Evolutionary conservation across 345 rosid genomes (phyloP).

Genomic region (Excoecaria agallocha): DNA sequence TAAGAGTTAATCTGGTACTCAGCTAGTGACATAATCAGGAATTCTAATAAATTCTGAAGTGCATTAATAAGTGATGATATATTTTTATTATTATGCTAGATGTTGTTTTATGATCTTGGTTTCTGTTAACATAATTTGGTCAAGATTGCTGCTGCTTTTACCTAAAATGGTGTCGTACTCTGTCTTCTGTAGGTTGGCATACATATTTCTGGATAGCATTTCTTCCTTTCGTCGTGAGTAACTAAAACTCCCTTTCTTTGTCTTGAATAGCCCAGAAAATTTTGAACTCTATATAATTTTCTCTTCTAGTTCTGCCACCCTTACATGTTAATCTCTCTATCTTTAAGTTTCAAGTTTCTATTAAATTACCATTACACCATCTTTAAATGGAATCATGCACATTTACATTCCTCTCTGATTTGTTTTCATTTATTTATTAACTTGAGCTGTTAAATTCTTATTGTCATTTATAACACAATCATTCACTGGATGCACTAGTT

Average conservation of each 20-base stretch:
- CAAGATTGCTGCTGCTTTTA: background rate
- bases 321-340: too few species aligned
- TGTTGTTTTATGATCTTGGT: background rate
- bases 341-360: background rate
- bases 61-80: background rate
- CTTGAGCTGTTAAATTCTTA: background rate
- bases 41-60: background rate
- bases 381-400: background rate
- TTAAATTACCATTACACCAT: background rate
- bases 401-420: background rate
- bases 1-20: background rate
- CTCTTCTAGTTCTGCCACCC: background rate
- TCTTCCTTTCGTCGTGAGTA: conserved; percentile 72
- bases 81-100: background rate
- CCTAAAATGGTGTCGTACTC: background rate
- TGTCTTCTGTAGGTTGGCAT: conserved; percentile 61
- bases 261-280: background rate
- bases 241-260: background rate
- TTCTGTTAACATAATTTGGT: background rate
- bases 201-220: conserved; percentile 84
- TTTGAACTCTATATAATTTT: background rate
- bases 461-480: background rate
- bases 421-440: background rate
- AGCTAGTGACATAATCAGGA: background rate
- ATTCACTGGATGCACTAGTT: background rate